phyloP scores from a whole-genome alignment of 202 grass and related monocot species.

The Carex arenaria region DNA sequence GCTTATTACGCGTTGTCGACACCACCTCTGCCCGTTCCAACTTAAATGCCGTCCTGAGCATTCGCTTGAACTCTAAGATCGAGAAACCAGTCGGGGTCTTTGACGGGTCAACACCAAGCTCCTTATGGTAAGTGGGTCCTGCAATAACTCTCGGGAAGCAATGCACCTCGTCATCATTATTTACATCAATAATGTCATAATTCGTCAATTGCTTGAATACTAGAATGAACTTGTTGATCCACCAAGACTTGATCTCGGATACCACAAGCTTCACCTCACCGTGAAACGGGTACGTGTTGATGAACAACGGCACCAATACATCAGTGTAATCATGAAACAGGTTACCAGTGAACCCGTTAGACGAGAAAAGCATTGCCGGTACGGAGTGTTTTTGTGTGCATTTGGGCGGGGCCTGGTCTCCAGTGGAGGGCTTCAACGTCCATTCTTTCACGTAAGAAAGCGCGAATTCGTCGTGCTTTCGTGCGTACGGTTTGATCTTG shows the following conservation, averaged over 20 bases:
- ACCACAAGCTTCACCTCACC: constrained; percentile 63
- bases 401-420: constrained; percentile 31
- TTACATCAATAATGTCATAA: constrained; percentile 55
- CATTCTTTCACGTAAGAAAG: constrained; percentile 65
- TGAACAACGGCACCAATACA: constrained; percentile 72
- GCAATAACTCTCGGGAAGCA: constrained; percentile 57
- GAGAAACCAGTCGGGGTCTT: constrained; percentile 25
- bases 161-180: constrained; percentile 45
- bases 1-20: constrained; percentile 25
- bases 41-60: constrained; percentile 49
- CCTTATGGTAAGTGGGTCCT: constrained; percentile 54
- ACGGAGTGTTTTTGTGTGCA: constrained; percentile 60
- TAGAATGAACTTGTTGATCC: constrained; percentile 56
- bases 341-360: constrained; percentile 68
- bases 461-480: constrained; percentile 32
- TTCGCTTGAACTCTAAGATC: constrained; percentile 57
- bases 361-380: constrained; percentile 75
- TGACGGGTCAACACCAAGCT: constrained; percentile 49
- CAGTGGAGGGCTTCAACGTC: constrained; percentile 46
- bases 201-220: constrained; percentile 58
- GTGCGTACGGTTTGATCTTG: constrained; percentile 33
- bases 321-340: constrained; percentile 88
- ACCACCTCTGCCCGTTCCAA: constrained; percentile 42
- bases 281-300: constrained; percentile 42
- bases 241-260: constrained; percentile 57